Conservation (phyloP, 2,329 filamentous ascomycete species). For the Monosporascus ibericus region DNA sequence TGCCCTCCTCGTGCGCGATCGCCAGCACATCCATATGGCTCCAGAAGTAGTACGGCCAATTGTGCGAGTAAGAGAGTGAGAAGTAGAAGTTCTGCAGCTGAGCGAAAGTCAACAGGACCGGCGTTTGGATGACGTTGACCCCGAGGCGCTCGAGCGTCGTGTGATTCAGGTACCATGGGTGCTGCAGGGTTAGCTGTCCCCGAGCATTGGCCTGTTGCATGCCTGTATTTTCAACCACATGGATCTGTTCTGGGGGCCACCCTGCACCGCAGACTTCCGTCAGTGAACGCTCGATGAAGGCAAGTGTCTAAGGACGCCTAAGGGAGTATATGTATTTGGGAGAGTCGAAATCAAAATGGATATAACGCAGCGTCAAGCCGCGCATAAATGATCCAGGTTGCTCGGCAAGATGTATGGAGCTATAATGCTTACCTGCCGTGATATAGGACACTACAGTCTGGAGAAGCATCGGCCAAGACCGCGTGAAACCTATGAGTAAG, state of each 20-base stretch:
- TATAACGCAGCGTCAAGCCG: not conserved
- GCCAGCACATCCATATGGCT: slow-evolving; percentile 50
- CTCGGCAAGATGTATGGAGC: not conserved
- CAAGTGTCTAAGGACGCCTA: no score
- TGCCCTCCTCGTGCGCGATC: slow-evolving; percentile 35
- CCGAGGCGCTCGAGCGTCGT: slow-evolving; percentile 42
- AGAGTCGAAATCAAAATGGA: no score
- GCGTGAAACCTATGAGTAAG: slow-evolving; percentile 54
- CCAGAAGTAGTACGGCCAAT: slow-evolving; percentile 49
- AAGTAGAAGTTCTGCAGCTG: slow-evolving; percentile 52
- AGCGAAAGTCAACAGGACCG: slow-evolving; percentile 46
- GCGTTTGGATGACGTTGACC: slow-evolving; percentile 44
- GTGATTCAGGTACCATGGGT: slow-evolving; percentile 53
- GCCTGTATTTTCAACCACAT: slow-evolving; percentile 54
- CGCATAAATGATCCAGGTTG: no score
- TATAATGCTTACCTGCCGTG: slow-evolving; percentile 32
- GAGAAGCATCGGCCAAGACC: slow-evolving; percentile 48
- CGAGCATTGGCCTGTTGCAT: slow-evolving; percentile 46
- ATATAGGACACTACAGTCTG: slow-evolving; percentile 53
- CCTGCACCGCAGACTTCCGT: slow-evolving; percentile 13
- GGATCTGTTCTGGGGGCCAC: slow-evolving; percentile 51
- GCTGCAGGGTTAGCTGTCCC: slow-evolving; percentile 42
- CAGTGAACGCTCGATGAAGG: not conserved
- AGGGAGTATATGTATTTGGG: no score
- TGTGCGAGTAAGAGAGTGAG: slow-evolving; percentile 34